phyloP scores from a whole-genome alignment of 2,329 filamentous ascomycete species.

The Fusarium sp. region DNA sequence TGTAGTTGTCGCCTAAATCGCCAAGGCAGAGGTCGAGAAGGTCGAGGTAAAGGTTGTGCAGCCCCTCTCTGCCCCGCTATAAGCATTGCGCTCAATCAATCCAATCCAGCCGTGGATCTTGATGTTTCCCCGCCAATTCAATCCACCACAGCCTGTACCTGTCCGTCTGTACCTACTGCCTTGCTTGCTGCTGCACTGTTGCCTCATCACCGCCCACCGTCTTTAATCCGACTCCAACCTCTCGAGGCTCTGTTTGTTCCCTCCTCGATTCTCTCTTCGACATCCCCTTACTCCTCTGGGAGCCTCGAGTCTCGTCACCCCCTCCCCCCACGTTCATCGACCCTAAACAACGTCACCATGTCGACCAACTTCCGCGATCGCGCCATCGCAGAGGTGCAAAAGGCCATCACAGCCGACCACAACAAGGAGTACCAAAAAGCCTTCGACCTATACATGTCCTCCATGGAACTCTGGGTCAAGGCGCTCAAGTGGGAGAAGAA shows the following conservation, averaged over 20 bases:
- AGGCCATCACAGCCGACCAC: constrained; percentile 96
- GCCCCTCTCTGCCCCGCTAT: constrained; percentile 48
- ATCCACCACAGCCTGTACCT: constrained; percentile 23
- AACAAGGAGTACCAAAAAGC: constrained; percentile 97
- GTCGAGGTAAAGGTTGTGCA: constrained; percentile 33
- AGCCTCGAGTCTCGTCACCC: neutral
- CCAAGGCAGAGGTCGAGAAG: neutral
- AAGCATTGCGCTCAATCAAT: constrained; percentile 44
- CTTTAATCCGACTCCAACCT: constrained; percentile 6
- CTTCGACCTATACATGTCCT: constrained; percentile 94
- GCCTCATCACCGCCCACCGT: constrained; percentile 34
- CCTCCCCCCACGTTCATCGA: constrained; percentile 30
- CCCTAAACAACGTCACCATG: constrained; percentile 64
- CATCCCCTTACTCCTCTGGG: neutral
- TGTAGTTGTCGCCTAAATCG: constrained; percentile 26
- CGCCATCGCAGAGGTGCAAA: constrained; percentile 96
- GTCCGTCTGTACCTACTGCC: neutral
- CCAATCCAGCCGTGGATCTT: constrained; percentile 11
- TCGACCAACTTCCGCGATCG: constrained; percentile 97
- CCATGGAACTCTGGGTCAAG: constrained; percentile 98
- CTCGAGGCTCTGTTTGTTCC: neutral
- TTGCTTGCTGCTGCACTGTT: constrained; percentile 22
- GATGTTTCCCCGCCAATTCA: constrained; percentile 54
- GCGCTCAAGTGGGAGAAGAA: constrained; percentile 99
- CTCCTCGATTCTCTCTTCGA: neutral